Conservation (phyloP, 306 rosid species). For the Sophora flavescens region DNA sequence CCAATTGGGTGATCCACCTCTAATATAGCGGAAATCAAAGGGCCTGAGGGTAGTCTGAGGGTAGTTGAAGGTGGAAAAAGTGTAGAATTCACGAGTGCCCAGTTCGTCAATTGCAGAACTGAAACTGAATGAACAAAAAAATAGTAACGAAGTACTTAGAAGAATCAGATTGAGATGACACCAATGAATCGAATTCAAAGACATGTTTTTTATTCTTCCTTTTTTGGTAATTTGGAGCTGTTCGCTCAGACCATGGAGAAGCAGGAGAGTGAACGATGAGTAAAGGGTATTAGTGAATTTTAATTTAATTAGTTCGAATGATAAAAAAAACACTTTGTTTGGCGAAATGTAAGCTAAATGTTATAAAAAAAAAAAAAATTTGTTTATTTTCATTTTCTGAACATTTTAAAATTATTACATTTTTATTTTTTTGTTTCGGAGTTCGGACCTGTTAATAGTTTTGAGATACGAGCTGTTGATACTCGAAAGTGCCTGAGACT, state of each 20-base stretch:
- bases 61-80: conserved; percentile 81
- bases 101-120: conserved; percentile 51
- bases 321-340: neutral
- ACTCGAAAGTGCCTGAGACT: too few species aligned
- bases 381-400: too few species aligned
- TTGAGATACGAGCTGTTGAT: too few species aligned
- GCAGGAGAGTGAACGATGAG: neutral
- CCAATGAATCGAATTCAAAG: conserved; percentile 57
- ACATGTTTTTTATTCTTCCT: conserved; percentile 54
- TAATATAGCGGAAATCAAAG: conserved; percentile 73
- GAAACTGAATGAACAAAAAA: conserved; percentile 48
- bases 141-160: conserved; percentile 52
- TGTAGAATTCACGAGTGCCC: conserved; percentile 54
- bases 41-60: conserved; percentile 66
- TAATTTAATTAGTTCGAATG: neutral
- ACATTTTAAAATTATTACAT: too few species aligned
- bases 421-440: too few species aligned
- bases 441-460: too few species aligned
- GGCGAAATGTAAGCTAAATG: neutral
- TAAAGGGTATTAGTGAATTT: conserved; percentile 1
- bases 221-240: conserved; percentile 24
- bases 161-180: conserved; percentile 55
- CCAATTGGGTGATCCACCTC: conserved; percentile 61
- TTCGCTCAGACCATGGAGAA: conserved; percentile 39
- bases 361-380: neutral